phyloP scores from a whole-genome alignment of 2,329 filamentous ascomycete genomes.

The Teratosphaeriaceae sp. region DNA sequence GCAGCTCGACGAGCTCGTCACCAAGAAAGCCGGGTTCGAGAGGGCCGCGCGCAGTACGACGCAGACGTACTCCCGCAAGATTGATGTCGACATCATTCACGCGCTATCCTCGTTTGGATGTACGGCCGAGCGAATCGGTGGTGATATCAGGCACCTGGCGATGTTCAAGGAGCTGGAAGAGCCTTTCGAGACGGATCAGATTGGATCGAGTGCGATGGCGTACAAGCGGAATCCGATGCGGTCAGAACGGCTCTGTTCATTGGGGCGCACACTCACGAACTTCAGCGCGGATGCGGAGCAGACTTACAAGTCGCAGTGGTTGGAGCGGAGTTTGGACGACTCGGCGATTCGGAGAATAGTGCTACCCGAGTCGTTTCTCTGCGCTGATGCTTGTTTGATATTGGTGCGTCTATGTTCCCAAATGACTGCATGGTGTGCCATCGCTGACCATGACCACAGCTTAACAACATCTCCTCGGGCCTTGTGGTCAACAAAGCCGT shows the following conservation, averaged over 20 bases:
- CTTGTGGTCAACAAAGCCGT: constrained; percentile 71
- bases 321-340: constrained; percentile 74
- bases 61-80: constrained; percentile 73
- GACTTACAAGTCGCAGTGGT: constrained; percentile 67
- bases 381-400: constrained; percentile 53
- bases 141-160: constrained; percentile 68
- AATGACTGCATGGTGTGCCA: background rate
- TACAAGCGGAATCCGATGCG: constrained; percentile 59
- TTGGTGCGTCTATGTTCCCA: constrained; percentile 33
- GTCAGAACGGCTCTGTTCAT: constrained; percentile 54
- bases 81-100: constrained; percentile 74
- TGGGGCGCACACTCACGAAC: constrained; percentile 46
- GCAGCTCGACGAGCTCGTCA: constrained; percentile 56
- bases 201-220: constrained; percentile 61
- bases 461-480: constrained; percentile 64
- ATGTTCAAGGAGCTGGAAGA: constrained; percentile 79
- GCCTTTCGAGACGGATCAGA: constrained; percentile 74
- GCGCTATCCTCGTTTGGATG: constrained; percentile 72
- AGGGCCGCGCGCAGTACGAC: constrained; percentile 59
- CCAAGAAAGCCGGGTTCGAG: constrained; percentile 58
- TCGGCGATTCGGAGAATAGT: constrained; percentile 57
- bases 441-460: constrained; percentile 13
- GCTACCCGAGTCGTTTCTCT: constrained; percentile 43
- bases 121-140: constrained; percentile 68
- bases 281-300: constrained; percentile 52